phyloP scores from a whole-genome alignment of 495 filamentous ascomycete species.

The Penicillium goetzii region DNA sequence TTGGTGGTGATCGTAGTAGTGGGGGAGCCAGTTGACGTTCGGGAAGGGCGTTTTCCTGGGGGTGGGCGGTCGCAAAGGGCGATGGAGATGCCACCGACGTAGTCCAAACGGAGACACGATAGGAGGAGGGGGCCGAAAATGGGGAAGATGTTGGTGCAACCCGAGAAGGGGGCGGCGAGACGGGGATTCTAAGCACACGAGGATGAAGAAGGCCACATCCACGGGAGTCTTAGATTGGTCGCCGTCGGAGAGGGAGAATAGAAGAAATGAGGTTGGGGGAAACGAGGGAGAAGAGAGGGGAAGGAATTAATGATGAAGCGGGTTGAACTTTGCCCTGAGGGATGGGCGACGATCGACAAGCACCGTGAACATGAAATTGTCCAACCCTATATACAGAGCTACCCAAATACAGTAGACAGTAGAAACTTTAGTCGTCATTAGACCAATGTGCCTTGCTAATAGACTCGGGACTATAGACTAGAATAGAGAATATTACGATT shows the following conservation, averaged over 20 bases:
- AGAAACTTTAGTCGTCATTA: neutral
- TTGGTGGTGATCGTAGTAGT: neutral
- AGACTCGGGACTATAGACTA: neutral
- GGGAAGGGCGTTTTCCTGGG: constrained; percentile 13
- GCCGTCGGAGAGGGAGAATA: neutral
- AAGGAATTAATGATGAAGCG: neutral
- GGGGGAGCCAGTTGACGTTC: constrained; percentile 7
- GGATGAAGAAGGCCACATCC: constrained; percentile 3
- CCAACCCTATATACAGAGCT: neutral
- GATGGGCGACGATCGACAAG: constrained; percentile 10
- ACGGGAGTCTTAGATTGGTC: constrained; percentile 8
- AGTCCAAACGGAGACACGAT: neutral
- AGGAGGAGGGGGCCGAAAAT: neutral
- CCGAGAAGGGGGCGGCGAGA: constrained; percentile 17
- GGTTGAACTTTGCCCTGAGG: constrained; percentile 5
- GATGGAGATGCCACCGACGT: constrained; percentile 16
- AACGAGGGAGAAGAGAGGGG: neutral
- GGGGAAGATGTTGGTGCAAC: neutral
- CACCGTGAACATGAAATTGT: constrained; percentile 6
- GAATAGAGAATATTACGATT: too few species aligned
- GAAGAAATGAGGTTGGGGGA: neutral
- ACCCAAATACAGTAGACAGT: neutral
- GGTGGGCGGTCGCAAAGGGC: constrained; percentile 16
- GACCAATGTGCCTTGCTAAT: neutral
- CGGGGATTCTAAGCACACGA: constrained; percentile 2